Evolutionary conservation across 192 early-diverging fungal genomes (phyloP), one percentile per base, ranked within the genome.

Genomic region (Funneliformis geosporum): DNA sequence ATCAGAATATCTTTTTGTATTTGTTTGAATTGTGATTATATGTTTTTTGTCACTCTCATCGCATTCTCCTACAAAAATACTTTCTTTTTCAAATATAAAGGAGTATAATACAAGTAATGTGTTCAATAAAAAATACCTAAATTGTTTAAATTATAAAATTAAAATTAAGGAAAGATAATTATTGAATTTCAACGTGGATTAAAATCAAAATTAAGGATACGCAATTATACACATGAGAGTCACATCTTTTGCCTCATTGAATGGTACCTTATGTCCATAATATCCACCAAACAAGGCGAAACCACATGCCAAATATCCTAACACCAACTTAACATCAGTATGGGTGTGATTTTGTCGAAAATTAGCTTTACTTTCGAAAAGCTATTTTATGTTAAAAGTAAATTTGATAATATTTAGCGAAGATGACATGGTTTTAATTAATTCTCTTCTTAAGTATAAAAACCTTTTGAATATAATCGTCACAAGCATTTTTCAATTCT

Each of bases 291-390:
- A 89, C 23, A 87, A 93, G 67, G 94, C 94, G 84, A 95, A 92
- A 1, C 88, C 71, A 73, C 90, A 90, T 4, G 93, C 89, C 18
- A 90, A 60, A 82, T 94, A 97, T 39, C 96, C 96, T 16, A 97
- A 85, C 14, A 93, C 72, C 5, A 97, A 90, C 80, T 94, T 94
- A 73, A 89, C 87, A 81, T 97, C 94, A 7, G 91, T 91, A 82
- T 96, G 96, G 28, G 85, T 89, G 83, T 95, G 90, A 83, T 88
- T 89, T 85, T 97, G 89, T 67, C 83, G 84, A 84, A 90, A 94
- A 4, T 87, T 84, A 12, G 46, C 69, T 43, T 88, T 82, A 11
- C 79, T 85, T 40, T 80, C 80, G 47, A 89, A 82, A 60, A 82
- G 89, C 89, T 89, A 61, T 67, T 55, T n/a, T 14, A 14, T 21